Base-by-base conservation (phyloP, 176 grass and related monocot genomes). In the Zoysia japonica region DNA sequence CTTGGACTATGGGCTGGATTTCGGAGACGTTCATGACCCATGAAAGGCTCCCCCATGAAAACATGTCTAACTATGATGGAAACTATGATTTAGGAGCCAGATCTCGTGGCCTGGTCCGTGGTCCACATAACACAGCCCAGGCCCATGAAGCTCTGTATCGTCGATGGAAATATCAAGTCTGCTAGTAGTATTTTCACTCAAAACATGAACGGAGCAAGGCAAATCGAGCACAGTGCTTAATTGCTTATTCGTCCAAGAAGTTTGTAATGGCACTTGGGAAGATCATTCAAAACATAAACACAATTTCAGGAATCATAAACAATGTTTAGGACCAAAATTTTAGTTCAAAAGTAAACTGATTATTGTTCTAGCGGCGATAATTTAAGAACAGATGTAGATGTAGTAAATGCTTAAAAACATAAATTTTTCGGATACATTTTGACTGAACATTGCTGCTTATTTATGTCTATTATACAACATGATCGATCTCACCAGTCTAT, bases 401-500 rank as follows among this genome's bases (percentile, higher is more conserved):
- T 28, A 39, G 4, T 2, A 47, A 75, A 8, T 19, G 8, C 9
- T 28, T 59, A 57, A 79, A 37, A 47, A 42, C 49, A 28, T 52
- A 12, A 45, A 2, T 46, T 52, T 14, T 17, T 5, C 6, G 47
- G 44, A 63, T 59, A 67, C 52, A 78, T 39, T 77, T 59, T 71
- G 45, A 72, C 78, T 82, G 38, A 73, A 78, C 67, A 77, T 72
- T 78, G 78, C 78, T 82, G 82, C 87, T 77, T 81, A 57, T 72
- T 78, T 89, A 77, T 89, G 87, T 71, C 72, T 77, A 85, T 89
- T 73, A 62, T 74, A 89, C 82, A 89, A 54, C 67, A 68, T 38
- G 44, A 11, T 20, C 72, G 59, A 89, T 77, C 87, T 89, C 45
- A 68, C 72, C 7, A 73, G 78, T 43, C 43, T 73, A 67, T 66